Evolutionary conservation across 1,284 basidiomycete species (phyloP).

Genomic region (Cutaneotrichosporon mucoides): DNA sequence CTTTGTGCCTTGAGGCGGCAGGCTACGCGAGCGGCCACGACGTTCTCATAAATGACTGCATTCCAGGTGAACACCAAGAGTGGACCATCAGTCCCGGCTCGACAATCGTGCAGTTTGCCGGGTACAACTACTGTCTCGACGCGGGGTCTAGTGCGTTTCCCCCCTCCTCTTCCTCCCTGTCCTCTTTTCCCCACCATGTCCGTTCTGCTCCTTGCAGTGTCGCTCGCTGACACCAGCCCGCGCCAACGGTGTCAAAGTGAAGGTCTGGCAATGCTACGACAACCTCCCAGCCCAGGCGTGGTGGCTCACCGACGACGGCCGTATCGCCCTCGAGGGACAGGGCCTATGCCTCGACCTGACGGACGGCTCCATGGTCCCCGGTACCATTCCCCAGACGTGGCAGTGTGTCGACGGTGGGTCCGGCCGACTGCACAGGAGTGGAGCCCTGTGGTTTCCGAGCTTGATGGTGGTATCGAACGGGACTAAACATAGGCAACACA

Average conservation of each 20-base stretch:
- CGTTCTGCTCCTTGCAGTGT: no score
- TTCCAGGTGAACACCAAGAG: not conserved
- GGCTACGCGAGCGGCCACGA: conserved; percentile 13
- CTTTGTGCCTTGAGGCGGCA: conserved; percentile 11
- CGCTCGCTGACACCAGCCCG: not conserved
- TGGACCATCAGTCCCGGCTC: not conserved
- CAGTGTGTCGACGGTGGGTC: conserved; percentile 7
- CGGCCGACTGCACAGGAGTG: no score
- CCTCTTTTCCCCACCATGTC: no score
- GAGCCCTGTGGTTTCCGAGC: no score
- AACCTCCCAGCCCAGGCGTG: conserved; percentile 13
- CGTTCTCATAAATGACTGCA: conserved; percentile 1
- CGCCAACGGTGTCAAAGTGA: conserved; percentile 9
- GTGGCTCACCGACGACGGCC: conserved; percentile 13
- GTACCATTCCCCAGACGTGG: conserved; percentile 24
- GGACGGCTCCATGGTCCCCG: conserved; percentile 12
- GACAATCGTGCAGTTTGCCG: conserved; percentile 18
- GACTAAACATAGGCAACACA: conserved; percentile 10
- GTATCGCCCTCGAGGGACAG: conserved; percentile 9
- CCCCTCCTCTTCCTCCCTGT: no score
- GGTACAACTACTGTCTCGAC: conserved; percentile 24
- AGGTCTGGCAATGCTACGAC: conserved; percentile 18
- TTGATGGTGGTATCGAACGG: no score
- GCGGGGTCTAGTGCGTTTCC: conserved; percentile 8
- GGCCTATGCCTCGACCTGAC: conserved; percentile 7